Conservation (phyloP, 371 early-diverging fungal genomes). For the Mucor irregularis region DNA sequence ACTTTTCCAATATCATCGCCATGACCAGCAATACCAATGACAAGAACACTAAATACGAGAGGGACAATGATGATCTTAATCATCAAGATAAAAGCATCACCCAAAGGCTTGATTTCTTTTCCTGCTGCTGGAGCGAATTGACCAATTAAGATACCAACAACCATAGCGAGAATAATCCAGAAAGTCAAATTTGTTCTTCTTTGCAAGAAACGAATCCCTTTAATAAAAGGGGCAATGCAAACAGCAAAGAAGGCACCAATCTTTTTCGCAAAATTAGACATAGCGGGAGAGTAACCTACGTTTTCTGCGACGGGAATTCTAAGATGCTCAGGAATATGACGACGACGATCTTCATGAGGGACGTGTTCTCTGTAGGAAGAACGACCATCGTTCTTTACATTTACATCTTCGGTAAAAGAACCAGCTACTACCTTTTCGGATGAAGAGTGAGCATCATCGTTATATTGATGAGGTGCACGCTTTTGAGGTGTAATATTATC, state of each 20-base stretch:
- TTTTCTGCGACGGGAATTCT: slow-evolving; percentile 5
- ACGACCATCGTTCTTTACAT: background rate
- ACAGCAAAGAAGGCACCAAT: background rate
- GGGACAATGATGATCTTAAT: slow-evolving; percentile 71
- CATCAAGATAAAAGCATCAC: slow-evolving; percentile 67
- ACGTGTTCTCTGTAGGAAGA: background rate
- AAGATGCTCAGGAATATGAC: slow-evolving; percentile 23
- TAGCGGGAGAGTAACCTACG: background rate
- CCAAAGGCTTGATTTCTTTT: slow-evolving; percentile 50
- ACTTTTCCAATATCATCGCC: slow-evolving; percentile 68
- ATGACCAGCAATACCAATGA: slow-evolving; percentile 76
- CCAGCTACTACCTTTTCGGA: slow-evolving; percentile 14
- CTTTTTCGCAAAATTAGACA: background rate
- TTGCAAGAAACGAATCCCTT: slow-evolving; percentile 5
- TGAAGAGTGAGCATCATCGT: background rate
- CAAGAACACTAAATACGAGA: slow-evolving; percentile 58
- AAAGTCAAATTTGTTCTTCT: slow-evolving; percentile 54
- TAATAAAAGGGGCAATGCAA: background rate
- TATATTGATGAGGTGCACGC: background rate
- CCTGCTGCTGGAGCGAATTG: slow-evolving; percentile 52
- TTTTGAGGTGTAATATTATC: slow-evolving; percentile 9
- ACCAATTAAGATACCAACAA: slow-evolving; percentile 67
- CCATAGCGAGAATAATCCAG: slow-evolving; percentile 63
- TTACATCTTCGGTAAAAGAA: slow-evolving; percentile 16
- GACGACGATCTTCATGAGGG: background rate